Base-by-base conservation (phyloP, 2,329 filamentous ascomycete species). In the Amphichorda felina region DNA sequence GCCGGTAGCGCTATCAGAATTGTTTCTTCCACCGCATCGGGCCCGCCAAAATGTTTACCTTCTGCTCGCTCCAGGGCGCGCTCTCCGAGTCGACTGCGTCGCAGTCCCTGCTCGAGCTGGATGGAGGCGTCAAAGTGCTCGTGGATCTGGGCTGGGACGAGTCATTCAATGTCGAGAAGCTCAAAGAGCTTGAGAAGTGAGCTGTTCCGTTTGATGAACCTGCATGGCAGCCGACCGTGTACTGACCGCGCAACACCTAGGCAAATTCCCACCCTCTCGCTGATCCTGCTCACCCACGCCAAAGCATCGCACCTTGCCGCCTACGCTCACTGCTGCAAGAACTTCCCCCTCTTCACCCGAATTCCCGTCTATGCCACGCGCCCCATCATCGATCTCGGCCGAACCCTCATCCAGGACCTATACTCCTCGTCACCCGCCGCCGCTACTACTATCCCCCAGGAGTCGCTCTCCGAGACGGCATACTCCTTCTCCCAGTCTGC, bases 71-170 rank as follows among this genome's bases (percentile, higher is more conserved):
- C 39, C 79, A 94, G 47, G 91, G 91, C 54, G 89, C 91, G 41
- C 85, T 93, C 51, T 88, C 85, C 35, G 75, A 82, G 45, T 91
- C 86, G 32, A 70, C 79, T 39, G 88, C 89, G 30, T 93, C 87
- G 43, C 87, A 95, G 57, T 96, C 91, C n/a, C 75, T 98, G 25
- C 68, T 98, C 33, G 89, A 96, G 64, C 81, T 98, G 38, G 91
- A 98, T 63, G 89, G 89, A 44, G 91, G 89, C 40, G 82, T 98
- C 61, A 96, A 96, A 59, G 77, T 98, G 35, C 72, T 98, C 36
- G 76, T 98, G 26, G 89, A 95, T 54, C 80, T 95, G 30, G 91
- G 91, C 40, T 98, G 91, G 91, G 88, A 96, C 54, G 86, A 94
- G 55, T 73, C 74, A 2, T 96, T 98, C 54, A 82, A 94, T 52